Percentiles rank a stretch among this genome's conserved stretches.
Conservation (phyloP, 352 stramenopile species). For the Globisporangium splendens region DNA sequence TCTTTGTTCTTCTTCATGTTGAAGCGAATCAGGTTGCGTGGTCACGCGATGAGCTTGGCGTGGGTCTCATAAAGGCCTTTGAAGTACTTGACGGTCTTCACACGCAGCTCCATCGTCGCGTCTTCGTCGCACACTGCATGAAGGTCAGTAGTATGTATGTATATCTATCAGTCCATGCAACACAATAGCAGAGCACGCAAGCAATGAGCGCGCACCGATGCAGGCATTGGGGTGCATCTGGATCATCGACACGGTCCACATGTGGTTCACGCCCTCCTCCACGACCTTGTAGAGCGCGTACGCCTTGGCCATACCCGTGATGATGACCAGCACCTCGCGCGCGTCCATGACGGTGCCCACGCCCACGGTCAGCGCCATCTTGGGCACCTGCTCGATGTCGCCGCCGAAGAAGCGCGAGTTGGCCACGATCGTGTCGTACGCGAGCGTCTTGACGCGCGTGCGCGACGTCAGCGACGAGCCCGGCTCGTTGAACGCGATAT, state of each 20-base stretch:
- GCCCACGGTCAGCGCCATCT: slow-evolving; percentile 87
- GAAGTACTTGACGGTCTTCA: slow-evolving; percentile 92
- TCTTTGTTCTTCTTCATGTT: not conserved
- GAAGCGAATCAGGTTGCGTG: not conserved
- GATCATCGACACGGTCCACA: slow-evolving; percentile 89
- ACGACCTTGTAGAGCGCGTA: slow-evolving; percentile 89
- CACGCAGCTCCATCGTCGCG: slow-evolving; percentile 82
- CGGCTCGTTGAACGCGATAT: slow-evolving; percentile 93
- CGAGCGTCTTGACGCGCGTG: slow-evolving; percentile 87
- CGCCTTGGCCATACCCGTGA: slow-evolving; percentile 81
- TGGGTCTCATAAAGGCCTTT: slow-evolving; percentile 67
- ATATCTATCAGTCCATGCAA: not conserved
- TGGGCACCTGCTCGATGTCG: slow-evolving; percentile 81
- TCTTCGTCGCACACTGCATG: slow-evolving; percentile 83
- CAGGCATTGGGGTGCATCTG: slow-evolving; percentile 79
- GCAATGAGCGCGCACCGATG: slow-evolving; percentile 42
- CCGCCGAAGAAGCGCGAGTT: slow-evolving; percentile 88
- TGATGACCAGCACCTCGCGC: slow-evolving; percentile 86
- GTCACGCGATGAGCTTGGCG: slow-evolving; percentile 29
- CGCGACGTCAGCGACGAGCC: slow-evolving; percentile 77
- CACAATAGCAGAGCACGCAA: not conserved
- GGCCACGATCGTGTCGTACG: slow-evolving; percentile 87
- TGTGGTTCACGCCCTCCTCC: slow-evolving; percentile 89
- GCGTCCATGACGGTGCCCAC: slow-evolving; percentile 88
- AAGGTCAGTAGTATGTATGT: no score